Conservation (phyloP, 257 asterid species). For the Plantago ovata region DNA sequence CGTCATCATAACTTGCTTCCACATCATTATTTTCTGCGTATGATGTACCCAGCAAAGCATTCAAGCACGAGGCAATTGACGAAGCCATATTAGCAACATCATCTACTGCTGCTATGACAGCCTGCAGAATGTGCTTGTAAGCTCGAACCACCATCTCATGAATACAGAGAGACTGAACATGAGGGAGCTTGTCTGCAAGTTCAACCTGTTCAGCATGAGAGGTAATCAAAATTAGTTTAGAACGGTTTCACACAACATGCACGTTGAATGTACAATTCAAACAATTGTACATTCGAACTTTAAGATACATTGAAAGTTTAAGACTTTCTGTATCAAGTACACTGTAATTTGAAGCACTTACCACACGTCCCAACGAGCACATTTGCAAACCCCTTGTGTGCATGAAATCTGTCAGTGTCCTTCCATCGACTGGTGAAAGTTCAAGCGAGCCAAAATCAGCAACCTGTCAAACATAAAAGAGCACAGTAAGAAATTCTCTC, state of each 20-base stretch:
- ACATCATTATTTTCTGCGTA: constrained; percentile 34
- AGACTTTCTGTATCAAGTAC: constrained; percentile 3
- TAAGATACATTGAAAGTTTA: constrained; percentile 4
- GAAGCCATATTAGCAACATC: constrained; percentile 54
- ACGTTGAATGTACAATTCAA: constrained; percentile 1
- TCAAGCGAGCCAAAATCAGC: constrained; percentile 88
- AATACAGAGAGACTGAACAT: constrained; percentile 76
- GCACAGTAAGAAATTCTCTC: constrained; percentile 16
- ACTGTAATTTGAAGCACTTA: constrained; percentile 29
- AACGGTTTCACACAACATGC: constrained; percentile 8
- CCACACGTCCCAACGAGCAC: constrained; percentile 78
- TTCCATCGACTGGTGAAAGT: constrained; percentile 84
- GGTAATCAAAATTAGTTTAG: constrained; percentile 17
- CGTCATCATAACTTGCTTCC: constrained; percentile 35
- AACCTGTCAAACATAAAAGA: constrained; percentile 38
- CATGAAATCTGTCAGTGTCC: constrained; percentile 83
- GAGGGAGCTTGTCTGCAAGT: constrained; percentile 80
- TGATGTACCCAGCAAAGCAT: constrained; percentile 60
- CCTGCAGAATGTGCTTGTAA: constrained; percentile 66
- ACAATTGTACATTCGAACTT: background rate
- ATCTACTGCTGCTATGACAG: constrained; percentile 58
- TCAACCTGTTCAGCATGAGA: constrained; percentile 47
- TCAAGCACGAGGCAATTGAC: constrained; percentile 59
- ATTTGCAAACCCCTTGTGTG: constrained; percentile 81
- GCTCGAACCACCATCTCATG: constrained; percentile 91